phyloP scores from a whole-genome alignment of 768 basidiomycete genomes.

The Tricholoma sp. region DNA sequence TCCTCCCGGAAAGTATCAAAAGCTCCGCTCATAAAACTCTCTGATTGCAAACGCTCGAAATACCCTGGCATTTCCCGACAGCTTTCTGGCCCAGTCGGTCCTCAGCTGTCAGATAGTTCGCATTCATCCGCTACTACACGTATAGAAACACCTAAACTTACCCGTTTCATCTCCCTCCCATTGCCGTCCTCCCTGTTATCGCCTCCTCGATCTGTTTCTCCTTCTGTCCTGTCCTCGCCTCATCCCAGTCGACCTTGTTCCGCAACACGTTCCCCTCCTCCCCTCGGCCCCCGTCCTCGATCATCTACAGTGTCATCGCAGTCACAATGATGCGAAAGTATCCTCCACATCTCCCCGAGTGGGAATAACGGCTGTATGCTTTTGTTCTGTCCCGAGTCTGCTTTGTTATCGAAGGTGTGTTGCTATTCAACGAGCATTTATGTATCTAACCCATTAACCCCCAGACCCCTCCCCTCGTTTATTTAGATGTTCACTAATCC shows the following conservation, averaged over 20 bases:
- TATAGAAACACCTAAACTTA: neutral
- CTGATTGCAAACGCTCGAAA: neutral
- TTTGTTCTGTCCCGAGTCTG: neutral
- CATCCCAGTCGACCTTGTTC: neutral
- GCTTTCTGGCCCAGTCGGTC: neutral
- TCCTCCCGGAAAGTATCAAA: neutral
- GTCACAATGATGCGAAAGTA: neutral
- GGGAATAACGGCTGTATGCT: neutral
- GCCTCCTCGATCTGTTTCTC: neutral
- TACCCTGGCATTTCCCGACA: neutral
- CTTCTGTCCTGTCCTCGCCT: neutral
- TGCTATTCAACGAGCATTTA: neutral
- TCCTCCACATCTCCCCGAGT: neutral
- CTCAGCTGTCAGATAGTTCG: conserved; percentile 1
- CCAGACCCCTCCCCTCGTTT: neutral
- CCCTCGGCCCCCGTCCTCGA: neutral
- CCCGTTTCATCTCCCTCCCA: neutral
- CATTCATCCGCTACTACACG: neutral
- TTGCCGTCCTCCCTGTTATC: neutral
- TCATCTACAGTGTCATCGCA: neutral
- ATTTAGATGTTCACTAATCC: neutral
- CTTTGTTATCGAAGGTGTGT: neutral
- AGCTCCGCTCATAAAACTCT: neutral
- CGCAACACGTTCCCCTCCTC: conserved; percentile 3
- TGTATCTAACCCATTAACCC: neutral